Evolutionary conservation across 768 basidiomycete species (phyloP), one percentile per base, ranked within the genome.

Genomic region (Suillus plorans): DNA sequence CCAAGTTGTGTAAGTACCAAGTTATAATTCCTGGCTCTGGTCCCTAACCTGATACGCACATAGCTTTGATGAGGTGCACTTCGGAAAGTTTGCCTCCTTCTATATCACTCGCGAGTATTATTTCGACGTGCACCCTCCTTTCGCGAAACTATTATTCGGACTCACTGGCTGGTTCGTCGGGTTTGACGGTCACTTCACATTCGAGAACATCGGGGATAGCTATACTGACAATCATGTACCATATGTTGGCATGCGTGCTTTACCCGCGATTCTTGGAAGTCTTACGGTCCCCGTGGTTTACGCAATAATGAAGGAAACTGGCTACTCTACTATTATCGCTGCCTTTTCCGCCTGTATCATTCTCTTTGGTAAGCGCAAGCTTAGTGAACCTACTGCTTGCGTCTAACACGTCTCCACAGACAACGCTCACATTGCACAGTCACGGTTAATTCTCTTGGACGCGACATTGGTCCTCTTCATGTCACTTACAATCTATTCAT

Each of bases 71-170:
- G 96, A 99, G 79, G 97, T 98, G 14, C 97, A 99, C 74, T 99
- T 99, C 74, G 97, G 97, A 67, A 97, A 98, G 78, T 99, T 99
- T 74, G 96, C 97, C 14, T 87, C 93, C 6, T 92, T 95, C 78
- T 99, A 99, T 78, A 89, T 99, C 73, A 80, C 80, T 55, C 85
- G 97, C 68, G 87, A 97, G 78, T 99, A 98, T 81, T 99, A 99
- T 80, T 99, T 99, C 81, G 97, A 99, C 75, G 97, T 99, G 9
- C 97, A 99, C 72, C 97, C 97, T 44, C 97, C 97, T 2, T 86
- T 99, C 60, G 96, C 97, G 49, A 99, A 99, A 76, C 85, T 99
- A 66, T 83, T 99, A 31, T 94, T 97, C 72, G 97, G 90, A 49
- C 84, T 97, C 41, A 92, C 93, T 36, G 97, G 95, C 67, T 99